These are phyloP conservation scores for Sporobolomyces roseus DNA, from an alignment of 768 basidiomycete genomes.

Conservation along the genomic window DNA sequence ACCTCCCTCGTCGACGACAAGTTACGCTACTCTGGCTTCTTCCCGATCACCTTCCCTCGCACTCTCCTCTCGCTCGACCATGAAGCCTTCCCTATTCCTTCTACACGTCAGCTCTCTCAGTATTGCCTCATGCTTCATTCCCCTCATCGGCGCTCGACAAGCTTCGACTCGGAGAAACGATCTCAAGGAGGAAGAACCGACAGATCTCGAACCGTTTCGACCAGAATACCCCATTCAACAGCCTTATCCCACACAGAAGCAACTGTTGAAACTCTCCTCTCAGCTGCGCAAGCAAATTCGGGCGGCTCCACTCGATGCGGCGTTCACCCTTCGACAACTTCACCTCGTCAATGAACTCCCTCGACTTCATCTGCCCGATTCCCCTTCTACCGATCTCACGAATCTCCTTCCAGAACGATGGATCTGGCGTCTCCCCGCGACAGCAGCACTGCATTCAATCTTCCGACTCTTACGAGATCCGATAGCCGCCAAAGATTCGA, in stretches of 20 bases:
- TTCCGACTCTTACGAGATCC: slow-evolving; percentile 17
- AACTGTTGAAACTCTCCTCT: slow-evolving; percentile 5
- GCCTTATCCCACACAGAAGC: slow-evolving; percentile 2
- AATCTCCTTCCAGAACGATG: slow-evolving; percentile 24
- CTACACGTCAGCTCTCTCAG: slow-evolving; percentile 29
- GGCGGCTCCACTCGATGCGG: slow-evolving; percentile 16
- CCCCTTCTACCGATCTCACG: background rate
- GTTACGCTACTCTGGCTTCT: slow-evolving; percentile 10
- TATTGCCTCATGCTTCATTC: slow-evolving; percentile 22
- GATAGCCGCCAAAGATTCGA: background rate
- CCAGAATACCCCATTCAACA: slow-evolving; percentile 24
- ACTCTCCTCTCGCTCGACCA: background rate
- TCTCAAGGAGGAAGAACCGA: background rate
- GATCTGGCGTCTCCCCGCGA: slow-evolving; percentile 35
- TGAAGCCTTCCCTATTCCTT: slow-evolving; percentile 32
- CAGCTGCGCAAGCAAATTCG: slow-evolving; percentile 22
- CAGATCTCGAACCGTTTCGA: background rate
- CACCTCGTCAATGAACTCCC: slow-evolving; percentile 28
- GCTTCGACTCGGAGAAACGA: background rate
- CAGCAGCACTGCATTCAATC: slow-evolving; percentile 28
- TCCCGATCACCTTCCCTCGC: slow-evolving; percentile 1
- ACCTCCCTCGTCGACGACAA: background rate
- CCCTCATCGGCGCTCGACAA: slow-evolving; percentile 20
- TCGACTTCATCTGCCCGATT: slow-evolving; percentile 14
- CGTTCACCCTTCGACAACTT: slow-evolving; percentile 38